A percentile compares a stretch with the other conserved stretches of the same genome.
These are phyloP conservation scores for Cryphonectria radicalis DNA, from an alignment of 2,329 filamentous ascomycete species.

Conservation along the genomic window DNA sequence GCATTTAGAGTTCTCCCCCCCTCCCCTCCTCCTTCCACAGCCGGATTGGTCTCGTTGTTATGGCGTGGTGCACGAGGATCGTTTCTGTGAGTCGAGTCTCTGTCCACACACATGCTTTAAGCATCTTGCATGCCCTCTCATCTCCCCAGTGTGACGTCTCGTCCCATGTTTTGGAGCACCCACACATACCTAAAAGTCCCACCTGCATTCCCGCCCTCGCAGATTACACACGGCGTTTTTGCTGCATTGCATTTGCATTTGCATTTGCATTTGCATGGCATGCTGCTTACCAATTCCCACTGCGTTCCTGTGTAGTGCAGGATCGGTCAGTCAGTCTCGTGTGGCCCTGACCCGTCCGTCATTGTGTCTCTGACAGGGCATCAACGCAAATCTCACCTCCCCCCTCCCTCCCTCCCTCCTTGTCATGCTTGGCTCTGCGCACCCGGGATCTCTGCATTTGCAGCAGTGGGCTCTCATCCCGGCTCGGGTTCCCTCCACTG, in stretches of 20 bases:
- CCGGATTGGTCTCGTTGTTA: constrained; percentile 19
- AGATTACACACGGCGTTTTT: constrained; percentile 4
- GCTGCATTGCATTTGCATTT: constrained; percentile 10
- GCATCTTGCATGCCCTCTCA: background rate
- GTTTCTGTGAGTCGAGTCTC: constrained; percentile 24
- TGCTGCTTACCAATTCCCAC: constrained; percentile 11
- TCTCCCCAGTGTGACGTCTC: constrained; percentile 21
- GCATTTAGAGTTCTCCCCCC: background rate
- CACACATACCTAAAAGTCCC: constrained; percentile 5
- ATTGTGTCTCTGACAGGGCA: background rate
- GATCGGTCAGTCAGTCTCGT: background rate
- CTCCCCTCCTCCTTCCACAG: background rate
- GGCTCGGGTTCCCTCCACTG: background rate
- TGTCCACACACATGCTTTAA: background rate
- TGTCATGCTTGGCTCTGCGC: constrained; percentile 3
- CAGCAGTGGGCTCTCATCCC: background rate
- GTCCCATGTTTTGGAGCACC: constrained; percentile 21
- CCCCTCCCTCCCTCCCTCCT: background rate
- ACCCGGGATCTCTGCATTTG: background rate
- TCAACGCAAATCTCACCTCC: background rate
- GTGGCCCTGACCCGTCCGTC: constrained; percentile 3
- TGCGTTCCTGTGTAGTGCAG: constrained; percentile 1
- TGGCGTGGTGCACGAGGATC: constrained; percentile 28
- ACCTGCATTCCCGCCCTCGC: constrained; percentile 1
- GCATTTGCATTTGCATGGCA: constrained; percentile 5